Base-by-base conservation (phyloP, 1,284 basidiomycete species). In the Pseudozyma sp. region DNA sequence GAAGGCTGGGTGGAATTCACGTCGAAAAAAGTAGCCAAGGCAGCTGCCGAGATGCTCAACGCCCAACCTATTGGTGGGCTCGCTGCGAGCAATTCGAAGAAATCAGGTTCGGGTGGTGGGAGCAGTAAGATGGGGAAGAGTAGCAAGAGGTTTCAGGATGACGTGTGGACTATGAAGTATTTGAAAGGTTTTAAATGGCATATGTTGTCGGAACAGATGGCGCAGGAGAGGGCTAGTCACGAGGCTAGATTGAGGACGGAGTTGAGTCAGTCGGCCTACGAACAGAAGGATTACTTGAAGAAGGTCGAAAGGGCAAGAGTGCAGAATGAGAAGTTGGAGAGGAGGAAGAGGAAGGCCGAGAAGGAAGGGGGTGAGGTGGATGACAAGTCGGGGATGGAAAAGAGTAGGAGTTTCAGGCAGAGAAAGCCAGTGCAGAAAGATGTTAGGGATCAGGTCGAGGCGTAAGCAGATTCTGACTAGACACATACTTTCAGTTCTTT, bases 91-190 rank as follows among this genome's bases (percentile, higher is more conserved):
- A 69, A 62, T 39, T 63, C 65, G 14, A 70, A 72, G 25, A 71
- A 76, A 34, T 77, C 68, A 13, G 78, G 77, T 18, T 51, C 66
- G 5, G 76, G 78, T 1, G 79, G 76, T 1, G 70, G 76, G 1
- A 63, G 75, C 47, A 60, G 55, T n/a, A 79, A 77, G 60, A 74
- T 73, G 57, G 70, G 71, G 35, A 76, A 73, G 51, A 73, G 52
- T 35, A 61, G 51, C 53, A 78, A 79, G 44, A 59, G 83, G 65
- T 98, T 94, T 93, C 89, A 93, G 82, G 95, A 99, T 83, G 95
- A 99, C 76, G 91, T 99, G 8, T 99, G 97, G 97, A 98, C 97
- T 48, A 97, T 99, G 94, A 96, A 96, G 85, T 99, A 99, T 84
- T 88, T 99, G 55, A 94, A 94, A 8, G 93, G 91, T 74, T 99